Percentiles rank a stretch among this genome's conserved stretches.
These are phyloP conservation scores for Cordia subcordata DNA, from an alignment of 257 asterid species.

Conservation along the genomic window DNA sequence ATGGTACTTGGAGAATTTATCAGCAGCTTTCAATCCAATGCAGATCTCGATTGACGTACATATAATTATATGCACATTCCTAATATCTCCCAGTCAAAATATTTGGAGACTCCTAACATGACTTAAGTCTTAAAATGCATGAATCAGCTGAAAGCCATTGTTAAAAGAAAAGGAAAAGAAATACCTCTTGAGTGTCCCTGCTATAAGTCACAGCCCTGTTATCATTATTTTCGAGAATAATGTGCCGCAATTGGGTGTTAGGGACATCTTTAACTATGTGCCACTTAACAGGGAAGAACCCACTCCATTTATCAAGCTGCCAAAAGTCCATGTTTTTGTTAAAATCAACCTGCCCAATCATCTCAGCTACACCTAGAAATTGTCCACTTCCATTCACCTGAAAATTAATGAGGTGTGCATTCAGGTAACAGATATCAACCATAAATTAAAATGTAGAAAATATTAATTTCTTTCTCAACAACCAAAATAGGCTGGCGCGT, in stretches of 20 bases:
- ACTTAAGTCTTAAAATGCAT: too few species aligned
- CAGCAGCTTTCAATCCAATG: too few species aligned
- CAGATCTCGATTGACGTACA: too few species aligned
- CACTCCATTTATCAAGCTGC: conserved; percentile 89
- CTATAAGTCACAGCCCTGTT: conserved; percentile 72
- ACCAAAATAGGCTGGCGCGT: not conserved
- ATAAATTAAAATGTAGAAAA: not conserved
- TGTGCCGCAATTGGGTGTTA: conserved; percentile 61
- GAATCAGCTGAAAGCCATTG: too few species aligned
- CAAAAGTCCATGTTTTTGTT: conserved; percentile 67
- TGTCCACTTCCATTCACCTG: conserved; percentile 79
- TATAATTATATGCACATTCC: too few species aligned
- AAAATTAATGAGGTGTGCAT: not conserved
- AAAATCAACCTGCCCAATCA: conserved; percentile 70
- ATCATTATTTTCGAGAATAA: conserved; percentile 68
- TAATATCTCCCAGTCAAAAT: too few species aligned
- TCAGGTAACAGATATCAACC: not conserved
- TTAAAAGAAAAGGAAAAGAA: not conserved
- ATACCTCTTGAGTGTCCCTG: conserved; percentile 83
- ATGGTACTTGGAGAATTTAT: too few species aligned
- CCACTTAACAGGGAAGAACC: conserved; percentile 83
- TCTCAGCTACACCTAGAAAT: conserved; percentile 76
- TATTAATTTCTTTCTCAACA: not conserved
- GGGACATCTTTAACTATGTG: conserved; percentile 82
- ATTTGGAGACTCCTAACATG: too few species aligned